Percentiles rank a stretch among this genome's conserved stretches.
These are phyloP conservation scores for Candida chauliodis DNA, from an alignment of 805 yeast species.

Conservation along the genomic window DNA sequence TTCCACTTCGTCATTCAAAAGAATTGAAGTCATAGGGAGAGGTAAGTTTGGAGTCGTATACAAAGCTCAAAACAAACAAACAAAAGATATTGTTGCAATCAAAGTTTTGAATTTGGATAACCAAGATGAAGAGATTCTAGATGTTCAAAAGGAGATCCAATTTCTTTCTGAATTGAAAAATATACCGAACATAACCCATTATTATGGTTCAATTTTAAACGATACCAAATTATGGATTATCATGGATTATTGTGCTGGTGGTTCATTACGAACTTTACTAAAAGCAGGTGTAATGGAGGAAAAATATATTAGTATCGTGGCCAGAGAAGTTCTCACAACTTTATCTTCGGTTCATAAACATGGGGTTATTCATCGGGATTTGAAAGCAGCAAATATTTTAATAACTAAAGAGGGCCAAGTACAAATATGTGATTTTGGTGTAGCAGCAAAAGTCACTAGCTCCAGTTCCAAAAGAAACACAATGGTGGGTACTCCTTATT, in stretches of 20 bases:
- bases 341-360: conserved; percentile 77
- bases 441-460: conserved; percentile 87
- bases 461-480: conserved; percentile 79
- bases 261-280: conserved; percentile 80
- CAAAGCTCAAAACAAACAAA: conserved; percentile 69
- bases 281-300: conserved; percentile 90
- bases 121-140: conserved; percentile 88
- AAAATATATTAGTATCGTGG: conserved; percentile 73
- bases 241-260: conserved; percentile 98
- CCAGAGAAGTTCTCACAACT: conserved; percentile 77
- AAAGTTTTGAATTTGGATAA: conserved; percentile 91
- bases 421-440: conserved; percentile 95
- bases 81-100: conserved; percentile 83
- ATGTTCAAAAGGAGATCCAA: conserved; percentile 90
- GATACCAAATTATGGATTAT: conserved; percentile 96
- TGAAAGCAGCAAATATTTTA: conserved; percentile 93
- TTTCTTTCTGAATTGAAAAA: conserved; percentile 77
- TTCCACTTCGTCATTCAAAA: conserved; percentile 46
- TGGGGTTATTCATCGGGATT: conserved; percentile 93
- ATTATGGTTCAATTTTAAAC: conserved; percentile 80
- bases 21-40: conserved; percentile 89
- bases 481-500: conserved; percentile 93
- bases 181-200: conserved; percentile 89
- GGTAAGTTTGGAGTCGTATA: conserved; percentile 98
- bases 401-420: conserved; percentile 87